Evolutionary conservation across 2,329 filamentous ascomycete species (phyloP), one percentile per base, ranked within the genome.

Genomic region (Monilinia fructigena): DNA sequence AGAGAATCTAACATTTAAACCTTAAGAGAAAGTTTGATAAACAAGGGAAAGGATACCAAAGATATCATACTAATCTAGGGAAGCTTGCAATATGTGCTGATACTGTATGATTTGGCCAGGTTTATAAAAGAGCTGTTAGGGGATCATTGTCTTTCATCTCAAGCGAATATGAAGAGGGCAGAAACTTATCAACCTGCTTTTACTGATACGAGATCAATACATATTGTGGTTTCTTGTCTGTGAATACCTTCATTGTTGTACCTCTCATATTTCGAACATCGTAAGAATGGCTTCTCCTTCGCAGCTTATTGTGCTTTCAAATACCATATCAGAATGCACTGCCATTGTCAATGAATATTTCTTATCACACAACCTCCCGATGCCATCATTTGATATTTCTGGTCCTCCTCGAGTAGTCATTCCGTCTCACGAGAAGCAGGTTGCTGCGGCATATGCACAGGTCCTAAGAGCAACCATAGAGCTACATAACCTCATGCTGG

Each of bases 401-500:
- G 60, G 60, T 1, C 60, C 60, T 16, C 8, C 60, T 10, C n/a
- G 50, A 2, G 20, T 63, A 20, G 26, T 35, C 18, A 23, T 63
- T 42, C 60, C 35, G 20, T 11, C 23, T 12, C 35, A 55, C 31
- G 60, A 63, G 10, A 63, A 45, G n/a, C n/a, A 28, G 8, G 60
- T 63, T n/a, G 5, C 48, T 26, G 31, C n/a, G n/a, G 60, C 48
- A 18, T 42, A 63, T 45, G 35, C 60, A 18, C 48, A 63, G 16
- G 35, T 63, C n/a, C 38, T 63, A 1, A 31, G 50, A 5, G 60
- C 60, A 40, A 63, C 60, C 35, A 55, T 55, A 48, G 60, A 63
- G 16, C 35, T 63, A 8, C 60, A 63, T 38, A 38, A 63, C 10
- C 60, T 63, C 10, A 55, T 63, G 48, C 23, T 63, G 18, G 60